A percentile compares a stretch with the other conserved stretches of the same genome.
phyloP scores from a whole-genome alignment of 345 rosid species.

The Gossypium sturtianum region DNA sequence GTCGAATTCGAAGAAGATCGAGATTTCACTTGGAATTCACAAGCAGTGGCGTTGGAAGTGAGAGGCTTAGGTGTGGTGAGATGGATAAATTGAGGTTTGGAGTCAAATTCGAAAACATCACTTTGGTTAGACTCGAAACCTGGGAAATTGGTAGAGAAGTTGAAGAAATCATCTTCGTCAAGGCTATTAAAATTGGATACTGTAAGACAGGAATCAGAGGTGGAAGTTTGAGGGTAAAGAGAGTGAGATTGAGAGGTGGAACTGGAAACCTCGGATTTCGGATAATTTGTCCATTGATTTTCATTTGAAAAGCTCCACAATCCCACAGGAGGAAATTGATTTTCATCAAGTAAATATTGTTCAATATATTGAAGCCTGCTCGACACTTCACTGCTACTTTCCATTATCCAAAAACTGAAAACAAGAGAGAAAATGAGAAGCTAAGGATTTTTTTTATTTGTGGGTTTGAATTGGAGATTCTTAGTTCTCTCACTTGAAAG shows the following conservation, averaged over 20 bases:
- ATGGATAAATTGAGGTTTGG: constrained; percentile 36
- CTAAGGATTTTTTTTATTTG: background rate
- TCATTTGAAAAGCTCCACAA: background rate
- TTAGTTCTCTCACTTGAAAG: background rate
- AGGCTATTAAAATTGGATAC: constrained; percentile 15
- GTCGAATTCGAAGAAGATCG: constrained; percentile 4
- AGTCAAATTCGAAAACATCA: constrained; percentile 28
- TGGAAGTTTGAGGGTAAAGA: constrained; percentile 19
- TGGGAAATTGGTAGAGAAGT: constrained; percentile 13
- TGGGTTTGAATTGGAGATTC: background rate
- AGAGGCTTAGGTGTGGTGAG: constrained; percentile 25
- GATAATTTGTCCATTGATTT: constrained; percentile 19
- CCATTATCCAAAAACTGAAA: constrained; percentile 25
- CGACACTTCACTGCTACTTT: constrained; percentile 27
- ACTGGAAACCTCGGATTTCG: constrained; percentile 7
- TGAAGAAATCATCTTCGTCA: constrained; percentile 18
- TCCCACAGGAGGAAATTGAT: constrained; percentile 24
- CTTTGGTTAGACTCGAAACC: constrained; percentile 12
- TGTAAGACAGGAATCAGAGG: constrained; percentile 22
- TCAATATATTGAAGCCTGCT: constrained; percentile 42
- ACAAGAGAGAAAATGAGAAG: background rate
- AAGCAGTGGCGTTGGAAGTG: background rate
- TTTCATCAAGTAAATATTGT: constrained; percentile 51
- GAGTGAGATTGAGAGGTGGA: constrained; percentile 15
- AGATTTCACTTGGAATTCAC: constrained; percentile 20